A percentile compares a stretch with the other conserved stretches of the same genome.
Evolutionary conservation across 2,329 filamentous ascomycete species (phyloP).

Genomic region (Neonectria coccinea): DNA sequence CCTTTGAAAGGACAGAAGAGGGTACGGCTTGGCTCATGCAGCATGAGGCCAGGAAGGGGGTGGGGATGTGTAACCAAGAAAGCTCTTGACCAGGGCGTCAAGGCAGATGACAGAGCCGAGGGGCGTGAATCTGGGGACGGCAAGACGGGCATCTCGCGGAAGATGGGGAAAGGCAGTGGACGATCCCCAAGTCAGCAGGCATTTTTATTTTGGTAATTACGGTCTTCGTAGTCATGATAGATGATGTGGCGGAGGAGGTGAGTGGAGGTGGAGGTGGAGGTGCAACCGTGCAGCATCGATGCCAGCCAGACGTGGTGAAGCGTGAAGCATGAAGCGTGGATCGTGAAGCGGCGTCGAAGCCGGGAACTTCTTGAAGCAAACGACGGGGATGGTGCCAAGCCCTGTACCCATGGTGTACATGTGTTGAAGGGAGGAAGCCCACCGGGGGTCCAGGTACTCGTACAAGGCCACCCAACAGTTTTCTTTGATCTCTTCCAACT

Average conservation of each 20-base stretch:
- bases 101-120: slow-evolving; percentile 35
- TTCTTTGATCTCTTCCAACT: not conserved
- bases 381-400: slow-evolving; percentile 12
- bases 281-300: too few relatives aligned
- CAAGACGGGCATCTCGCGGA: slow-evolving; percentile 23
- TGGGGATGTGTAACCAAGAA: slow-evolving; percentile 30
- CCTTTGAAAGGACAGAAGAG: slow-evolving; percentile 24
- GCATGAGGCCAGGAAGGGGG: slow-evolving; percentile 23
- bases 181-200: slow-evolving; percentile 38
- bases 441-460: not conserved
- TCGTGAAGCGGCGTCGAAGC: slow-evolving; percentile 23
- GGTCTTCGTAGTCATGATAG: slow-evolving; percentile 24
- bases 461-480: not conserved
- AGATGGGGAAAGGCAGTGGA: slow-evolving; percentile 42
- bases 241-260: slow-evolving; percentile 31
- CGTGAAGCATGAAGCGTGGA: slow-evolving; percentile 22
- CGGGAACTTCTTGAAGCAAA: slow-evolving; percentile 1
- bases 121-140: slow-evolving; percentile 37
- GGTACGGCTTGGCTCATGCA: slow-evolving; percentile 31
- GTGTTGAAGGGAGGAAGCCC: not conserved
- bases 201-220: slow-evolving; percentile 36
- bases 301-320: slow-evolving; percentile 10
- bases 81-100: slow-evolving; percentile 7
- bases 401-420: slow-evolving; percentile 1
- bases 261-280: slow-evolving; percentile 31